Base-by-base conservation (phyloP, 257 asterid species). In the Solanum megistacrolobum region DNA sequence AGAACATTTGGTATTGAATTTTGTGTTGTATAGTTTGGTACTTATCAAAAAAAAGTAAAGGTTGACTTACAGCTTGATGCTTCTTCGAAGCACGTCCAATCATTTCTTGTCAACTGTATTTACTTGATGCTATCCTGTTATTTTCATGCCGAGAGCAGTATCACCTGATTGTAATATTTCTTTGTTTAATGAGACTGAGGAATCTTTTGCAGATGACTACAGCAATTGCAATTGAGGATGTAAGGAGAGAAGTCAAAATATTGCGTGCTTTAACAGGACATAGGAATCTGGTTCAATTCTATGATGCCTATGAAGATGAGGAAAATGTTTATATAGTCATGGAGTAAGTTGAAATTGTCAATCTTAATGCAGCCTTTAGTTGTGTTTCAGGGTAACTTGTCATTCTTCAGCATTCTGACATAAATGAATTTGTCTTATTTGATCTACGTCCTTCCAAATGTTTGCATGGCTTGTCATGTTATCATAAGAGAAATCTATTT, bases 241-340 rank as follows among this genome's bases (percentile, higher is more conserved):
- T 92, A 58, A 89, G 97, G 85, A 89, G 96, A 88, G 97, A 94
- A 88, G 96, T 94, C 89, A 93, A 91, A 88, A 94, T 93, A 43
- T 87, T 94, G 83, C 92, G 94, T 46, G 96, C 96, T 32, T 88
- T 94, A 41, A 92, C 95, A 1, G 97, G 97, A 86, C 96, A 93
- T 73, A 93, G 89, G 88, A 92, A 91, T 88, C 89, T 94, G 25
- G 93, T 94, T 72, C 97, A 93, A 68, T 94, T 94, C 73, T 93
- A 92, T 83, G 97, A 93, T 75, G 92, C 97, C 20, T 94, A 91
- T 48, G 97, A 94, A 88, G 97, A 94, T 69, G 96, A 93, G 83
- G 96, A 92, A 79, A 93, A 93, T 87, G 92, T 92, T 76, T 94
- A 92, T 76, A 73, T 94, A 3, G 95, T 94, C 84, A 94, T 94